phyloP scores from a whole-genome alignment of 202 grass and related monocot genomes.

The Cymbopogon flexuosus region DNA sequence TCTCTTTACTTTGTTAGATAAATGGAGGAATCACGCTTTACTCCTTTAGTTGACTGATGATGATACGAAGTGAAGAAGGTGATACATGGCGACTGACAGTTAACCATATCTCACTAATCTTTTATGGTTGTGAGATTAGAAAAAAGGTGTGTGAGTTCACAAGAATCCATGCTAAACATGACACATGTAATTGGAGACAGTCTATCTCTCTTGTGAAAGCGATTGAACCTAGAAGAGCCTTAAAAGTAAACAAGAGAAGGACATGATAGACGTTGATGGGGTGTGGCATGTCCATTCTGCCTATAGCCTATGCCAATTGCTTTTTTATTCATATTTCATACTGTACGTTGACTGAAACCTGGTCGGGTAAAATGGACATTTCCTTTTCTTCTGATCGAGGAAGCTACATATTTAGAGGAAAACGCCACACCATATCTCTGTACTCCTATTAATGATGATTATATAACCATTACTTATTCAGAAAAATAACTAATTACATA shows the following conservation, averaged over 20 bases:
- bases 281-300: background rate
- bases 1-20: constrained; percentile 30
- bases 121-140: background rate
- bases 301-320: background rate
- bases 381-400: background rate
- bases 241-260: constrained; percentile 6
- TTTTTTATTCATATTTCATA: background rate
- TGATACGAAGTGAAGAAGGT: background rate
- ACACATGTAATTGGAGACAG: constrained; percentile 26
- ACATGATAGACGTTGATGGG: background rate
- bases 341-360: constrained; percentile 15
- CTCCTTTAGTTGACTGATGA: constrained; percentile 8
- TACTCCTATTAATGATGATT: background rate
- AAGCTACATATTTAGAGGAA: background rate
- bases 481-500: too few species aligned
- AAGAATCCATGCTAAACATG: constrained; percentile 16
- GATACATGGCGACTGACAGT: constrained; percentile 14
- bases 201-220: background rate
- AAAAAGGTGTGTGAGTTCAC: constrained; percentile 15
- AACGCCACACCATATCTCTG: background rate
- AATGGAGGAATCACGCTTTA: constrained; percentile 42
- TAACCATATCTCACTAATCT: constrained; percentile 31
- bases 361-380: background rate
- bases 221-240: constrained; percentile 32
- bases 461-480: too few species aligned